These are phyloP conservation scores for Pelagophyceae sp. DNA, from an alignment of 352 stramenopile genomes.

Conservation along the genomic window DNA sequence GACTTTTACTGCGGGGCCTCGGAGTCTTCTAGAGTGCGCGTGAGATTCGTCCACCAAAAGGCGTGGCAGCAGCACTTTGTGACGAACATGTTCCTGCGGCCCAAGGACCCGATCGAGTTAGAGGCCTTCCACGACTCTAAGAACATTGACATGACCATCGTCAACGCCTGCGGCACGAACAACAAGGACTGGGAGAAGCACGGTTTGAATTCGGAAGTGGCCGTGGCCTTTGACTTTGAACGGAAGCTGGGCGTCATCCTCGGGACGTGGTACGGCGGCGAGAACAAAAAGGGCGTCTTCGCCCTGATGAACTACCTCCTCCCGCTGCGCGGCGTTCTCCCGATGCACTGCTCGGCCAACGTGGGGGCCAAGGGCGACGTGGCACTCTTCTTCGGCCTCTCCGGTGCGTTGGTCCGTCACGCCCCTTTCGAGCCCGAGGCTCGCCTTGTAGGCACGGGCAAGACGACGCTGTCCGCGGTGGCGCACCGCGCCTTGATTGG, in stretches of 20 bases:
- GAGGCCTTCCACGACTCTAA: slow-evolving; percentile 71
- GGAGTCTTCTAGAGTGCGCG: slow-evolving; percentile 76
- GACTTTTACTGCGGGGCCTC: slow-evolving; percentile 88
- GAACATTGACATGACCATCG: slow-evolving; percentile 85
- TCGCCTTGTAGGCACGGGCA: too few relatives aligned
- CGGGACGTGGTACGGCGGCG: slow-evolving; percentile 90
- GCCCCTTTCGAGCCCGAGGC: too few relatives aligned
- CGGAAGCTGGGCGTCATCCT: slow-evolving; percentile 86
- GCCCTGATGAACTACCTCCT: slow-evolving; percentile 97
- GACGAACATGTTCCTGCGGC: slow-evolving; percentile 89
- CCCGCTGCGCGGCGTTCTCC: slow-evolving; percentile 82
- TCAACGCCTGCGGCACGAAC: slow-evolving; percentile 90
- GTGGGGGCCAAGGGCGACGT: slow-evolving; percentile 89
- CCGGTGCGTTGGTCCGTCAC: too few relatives aligned
- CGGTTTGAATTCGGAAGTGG: slow-evolving; percentile 86
- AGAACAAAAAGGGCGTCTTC: slow-evolving; percentile 99
- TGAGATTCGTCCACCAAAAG: slow-evolving; percentile 93
- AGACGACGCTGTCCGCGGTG: slow-evolving; percentile 80
- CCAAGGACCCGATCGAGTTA: slow-evolving; percentile 64
- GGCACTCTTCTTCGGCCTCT: slow-evolving; percentile 93
- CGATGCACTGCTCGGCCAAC: slow-evolving; percentile 97
- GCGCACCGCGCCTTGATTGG: slow-evolving; percentile 79
- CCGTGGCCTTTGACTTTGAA: slow-evolving; percentile 92
- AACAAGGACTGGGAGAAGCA: slow-evolving; percentile 87
- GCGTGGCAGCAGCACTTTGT: slow-evolving; percentile 96